phyloP scores from a whole-genome alignment of 176 grass and related monocot genomes.

The Tillandsia fasciculata region DNA sequence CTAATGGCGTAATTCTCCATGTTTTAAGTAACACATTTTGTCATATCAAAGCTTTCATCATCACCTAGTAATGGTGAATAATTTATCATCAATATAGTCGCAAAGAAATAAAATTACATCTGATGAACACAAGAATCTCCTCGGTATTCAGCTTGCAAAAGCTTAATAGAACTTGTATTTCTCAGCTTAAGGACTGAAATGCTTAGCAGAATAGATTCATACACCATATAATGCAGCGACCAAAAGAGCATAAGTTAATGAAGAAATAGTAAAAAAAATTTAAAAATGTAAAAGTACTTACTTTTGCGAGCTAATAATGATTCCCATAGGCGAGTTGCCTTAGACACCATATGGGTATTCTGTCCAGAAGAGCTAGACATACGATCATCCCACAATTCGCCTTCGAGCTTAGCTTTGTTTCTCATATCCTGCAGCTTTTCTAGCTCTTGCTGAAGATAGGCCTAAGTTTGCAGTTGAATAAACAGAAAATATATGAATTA shows the following conservation, averaged over 20 bases:
- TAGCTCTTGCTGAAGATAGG: constrained; percentile 95
- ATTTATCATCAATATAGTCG: neutral
- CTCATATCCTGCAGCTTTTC: constrained; percentile 86
- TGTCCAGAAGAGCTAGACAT: constrained; percentile 69
- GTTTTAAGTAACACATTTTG: neutral
- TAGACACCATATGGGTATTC: constrained; percentile 86
- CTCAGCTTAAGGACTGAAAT: neutral
- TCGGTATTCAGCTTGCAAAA: neutral
- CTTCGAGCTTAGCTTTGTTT: constrained; percentile 92
- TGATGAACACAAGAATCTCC: neutral
- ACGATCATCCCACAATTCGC: constrained; percentile 76
- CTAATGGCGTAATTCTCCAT: neutral
- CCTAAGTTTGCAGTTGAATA: constrained; percentile 43
- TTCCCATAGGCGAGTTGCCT: constrained; percentile 89
- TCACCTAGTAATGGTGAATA: neutral
- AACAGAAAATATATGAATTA: constrained; percentile 16
- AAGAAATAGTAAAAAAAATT: too few relatives aligned
- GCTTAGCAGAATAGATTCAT: too few relatives aligned
- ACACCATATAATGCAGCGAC: too few relatives aligned
- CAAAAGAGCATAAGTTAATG: too few relatives aligned
- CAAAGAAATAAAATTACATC: neutral
- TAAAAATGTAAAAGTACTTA: constrained; percentile 19
- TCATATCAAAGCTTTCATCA: neutral
- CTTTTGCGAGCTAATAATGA: constrained; percentile 93
- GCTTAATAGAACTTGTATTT: neutral